Evolutionary conservation across 2,329 filamentous ascomycete species (phyloP).

Genomic region (Hypoxylon sp.): DNA sequence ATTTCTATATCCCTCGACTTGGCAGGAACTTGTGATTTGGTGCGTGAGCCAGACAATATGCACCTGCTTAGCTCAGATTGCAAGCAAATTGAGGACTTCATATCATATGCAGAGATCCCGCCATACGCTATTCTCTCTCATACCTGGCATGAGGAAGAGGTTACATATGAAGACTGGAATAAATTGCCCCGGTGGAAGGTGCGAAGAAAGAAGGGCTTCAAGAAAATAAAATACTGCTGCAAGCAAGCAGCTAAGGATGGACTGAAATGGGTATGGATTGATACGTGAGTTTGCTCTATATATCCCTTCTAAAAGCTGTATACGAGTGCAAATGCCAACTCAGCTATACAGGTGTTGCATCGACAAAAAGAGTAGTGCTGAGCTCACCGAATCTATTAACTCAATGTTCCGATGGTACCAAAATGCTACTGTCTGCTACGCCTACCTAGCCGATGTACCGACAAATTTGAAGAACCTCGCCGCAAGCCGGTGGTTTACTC

Average conservation of each 20-base stretch:
- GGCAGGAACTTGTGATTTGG: background rate
- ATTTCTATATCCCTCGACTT: background rate
- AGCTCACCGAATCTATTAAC: slow-evolving; percentile 50
- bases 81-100: background rate
- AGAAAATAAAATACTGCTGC: slow-evolving; percentile 46
- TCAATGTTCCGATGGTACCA: slow-evolving; percentile 51
- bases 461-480: slow-evolving; percentile 19
- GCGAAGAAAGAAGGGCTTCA: slow-evolving; percentile 38
- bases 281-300: slow-evolving; percentile 40
- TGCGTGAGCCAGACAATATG: background rate
- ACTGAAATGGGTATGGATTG: slow-evolving; percentile 48
- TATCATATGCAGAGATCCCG: background rate
- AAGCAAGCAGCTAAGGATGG: slow-evolving; percentile 40
- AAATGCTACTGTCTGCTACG: slow-evolving; percentile 45
- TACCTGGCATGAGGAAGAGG: slow-evolving; percentile 46
- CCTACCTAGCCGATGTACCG: slow-evolving; percentile 45
- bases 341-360: slow-evolving; percentile 46
- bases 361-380: slow-evolving; percentile 50
- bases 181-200: slow-evolving; percentile 15
- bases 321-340: background rate
- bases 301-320: background rate
- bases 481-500: slow-evolving; percentile 34
- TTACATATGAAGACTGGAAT: slow-evolving; percentile 26
- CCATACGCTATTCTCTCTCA: slow-evolving; percentile 50
- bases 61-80: background rate